Evolutionary conservation across 129 eudicot species (phyloP), one percentile per base, ranked within the genome.

Genomic region (Centaurea solstitialis): DNA sequence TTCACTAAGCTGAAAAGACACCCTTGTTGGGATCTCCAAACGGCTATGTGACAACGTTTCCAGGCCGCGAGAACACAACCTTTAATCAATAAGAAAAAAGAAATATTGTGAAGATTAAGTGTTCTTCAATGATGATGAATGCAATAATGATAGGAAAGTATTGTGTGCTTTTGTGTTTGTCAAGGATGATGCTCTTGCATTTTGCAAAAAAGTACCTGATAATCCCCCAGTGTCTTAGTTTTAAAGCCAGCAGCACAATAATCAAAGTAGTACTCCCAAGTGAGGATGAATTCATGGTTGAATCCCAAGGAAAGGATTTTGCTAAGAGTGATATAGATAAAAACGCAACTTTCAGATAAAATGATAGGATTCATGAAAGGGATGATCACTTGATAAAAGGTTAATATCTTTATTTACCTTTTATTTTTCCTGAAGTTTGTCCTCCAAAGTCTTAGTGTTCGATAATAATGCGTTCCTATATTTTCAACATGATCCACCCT

Each of bases 161-260:
- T 53, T 53, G 21, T 15, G 62, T 50, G 20, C 13, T 50, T 13
- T 50, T 50, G 9, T 41, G 9, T 41, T 10, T 18, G 6, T n/a
- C n/a, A n/a, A n/a, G n/a, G n/a, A n/a, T n/a, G n/a, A n/a, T n/a
- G n/a, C n/a, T n/a, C n/a, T n/a, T n/a, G n/a, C n/a, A n/a, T 41
- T 40, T 43, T 7, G 40, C 10, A 20, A 62, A 6, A 21, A 0
- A 13, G 13, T 53, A 53, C 99, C 99, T 94, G 97, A 62, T 92
- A 92, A 68, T 77, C 81, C 30, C 93, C 92, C 0, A 94, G 88
- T 10, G 97, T 88, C 39, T 74, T 82, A 2, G 97, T 75, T 83
- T 83, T 94, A 83, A 94, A 94, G 28, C 97, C 99, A 28, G 99
- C 97, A 24, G 93, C 97, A 84, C 91, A 87, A 59, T 95, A 94